These are phyloP conservation scores for Lophiostoma macrostomum DNA, from an alignment of 495 filamentous ascomycete species.

Conservation along the genomic window DNA sequence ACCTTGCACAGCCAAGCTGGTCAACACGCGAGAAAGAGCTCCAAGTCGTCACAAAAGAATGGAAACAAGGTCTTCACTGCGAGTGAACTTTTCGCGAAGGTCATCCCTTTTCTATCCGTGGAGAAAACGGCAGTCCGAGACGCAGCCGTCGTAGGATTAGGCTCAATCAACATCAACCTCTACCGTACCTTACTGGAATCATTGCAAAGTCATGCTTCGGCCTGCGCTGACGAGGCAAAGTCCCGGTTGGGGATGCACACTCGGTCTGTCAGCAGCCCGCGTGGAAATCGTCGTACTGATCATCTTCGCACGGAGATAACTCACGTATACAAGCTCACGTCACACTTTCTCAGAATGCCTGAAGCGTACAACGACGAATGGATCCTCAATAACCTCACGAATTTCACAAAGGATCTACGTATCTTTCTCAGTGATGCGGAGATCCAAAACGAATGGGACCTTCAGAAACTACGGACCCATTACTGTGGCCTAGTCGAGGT, in stretches of 20 bases:
- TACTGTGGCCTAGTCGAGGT: slow-evolving; percentile 93
- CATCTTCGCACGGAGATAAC: slow-evolving; percentile 89
- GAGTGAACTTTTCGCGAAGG: slow-evolving; percentile 78
- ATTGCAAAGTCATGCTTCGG: slow-evolving; percentile 74
- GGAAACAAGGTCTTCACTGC: slow-evolving; percentile 86
- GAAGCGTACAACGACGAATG: slow-evolving; percentile 86
- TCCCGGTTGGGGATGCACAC: slow-evolving; percentile 72
- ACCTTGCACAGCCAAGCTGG: slow-evolving; percentile 58
- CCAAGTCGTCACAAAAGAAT: slow-evolving; percentile 64
- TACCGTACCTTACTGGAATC: slow-evolving; percentile 90
- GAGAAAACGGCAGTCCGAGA: slow-evolving; percentile 74
- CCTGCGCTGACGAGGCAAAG: slow-evolving; percentile 84
- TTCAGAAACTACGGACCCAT: slow-evolving; percentile 84
- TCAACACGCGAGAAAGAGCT: slow-evolving; percentile 83
- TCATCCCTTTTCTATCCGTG: slow-evolving; percentile 81
- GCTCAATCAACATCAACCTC: slow-evolving; percentile 93
- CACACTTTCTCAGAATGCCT: slow-evolving; percentile 77
- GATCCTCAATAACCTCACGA: slow-evolving; percentile 84
- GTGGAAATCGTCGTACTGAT: slow-evolving; percentile 75
- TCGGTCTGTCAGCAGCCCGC: slow-evolving; percentile 70
- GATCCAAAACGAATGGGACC: slow-evolving; percentile 94
- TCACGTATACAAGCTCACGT: slow-evolving; percentile 90
- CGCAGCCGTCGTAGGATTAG: slow-evolving; percentile 86
- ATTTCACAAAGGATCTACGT: slow-evolving; percentile 87
- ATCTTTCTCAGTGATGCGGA: slow-evolving; percentile 91